These are phyloP conservation scores for Tuber calosporum DNA, from an alignment of 495 filamentous ascomycete species.

Conservation along the genomic window DNA sequence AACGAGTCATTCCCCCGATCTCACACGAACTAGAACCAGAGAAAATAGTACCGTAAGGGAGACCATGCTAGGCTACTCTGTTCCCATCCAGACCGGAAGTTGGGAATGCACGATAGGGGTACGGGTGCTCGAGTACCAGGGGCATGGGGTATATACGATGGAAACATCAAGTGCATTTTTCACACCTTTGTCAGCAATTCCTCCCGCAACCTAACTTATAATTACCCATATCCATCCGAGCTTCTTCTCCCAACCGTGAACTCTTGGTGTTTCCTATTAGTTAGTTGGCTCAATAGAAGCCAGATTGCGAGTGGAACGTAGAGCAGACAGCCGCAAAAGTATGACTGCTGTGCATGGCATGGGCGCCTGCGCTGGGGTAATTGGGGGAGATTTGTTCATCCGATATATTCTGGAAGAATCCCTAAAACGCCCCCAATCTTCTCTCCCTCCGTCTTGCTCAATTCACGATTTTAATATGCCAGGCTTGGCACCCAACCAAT, in stretches of 20 bases:
- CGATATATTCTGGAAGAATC: conserved; percentile 2
- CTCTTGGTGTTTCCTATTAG: neutral
- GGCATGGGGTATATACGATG: neutral
- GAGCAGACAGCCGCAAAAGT: neutral
- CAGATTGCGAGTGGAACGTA: no score
- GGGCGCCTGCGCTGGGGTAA: neutral
- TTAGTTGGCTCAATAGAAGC: neutral
- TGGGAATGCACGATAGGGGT: neutral
- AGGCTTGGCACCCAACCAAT: neutral
- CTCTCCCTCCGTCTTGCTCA: neutral
- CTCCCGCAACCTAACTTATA: neutral
- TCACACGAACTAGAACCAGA: neutral
- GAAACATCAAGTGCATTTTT: neutral
- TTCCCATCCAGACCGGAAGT: neutral
- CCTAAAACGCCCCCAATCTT: neutral
- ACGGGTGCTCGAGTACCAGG: neutral
- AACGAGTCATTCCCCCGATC: neutral
- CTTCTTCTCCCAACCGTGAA: neutral
- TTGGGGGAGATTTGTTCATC: conserved; percentile 4
- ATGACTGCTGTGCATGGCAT: neutral
- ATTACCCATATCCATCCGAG: neutral
- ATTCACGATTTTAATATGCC: neutral
- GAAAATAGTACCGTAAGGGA: neutral
- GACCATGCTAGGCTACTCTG: neutral
- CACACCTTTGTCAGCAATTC: neutral